phyloP scores from a whole-genome alignment of 768 basidiomycete genomes.

The Pulveroboletus sp. region DNA sequence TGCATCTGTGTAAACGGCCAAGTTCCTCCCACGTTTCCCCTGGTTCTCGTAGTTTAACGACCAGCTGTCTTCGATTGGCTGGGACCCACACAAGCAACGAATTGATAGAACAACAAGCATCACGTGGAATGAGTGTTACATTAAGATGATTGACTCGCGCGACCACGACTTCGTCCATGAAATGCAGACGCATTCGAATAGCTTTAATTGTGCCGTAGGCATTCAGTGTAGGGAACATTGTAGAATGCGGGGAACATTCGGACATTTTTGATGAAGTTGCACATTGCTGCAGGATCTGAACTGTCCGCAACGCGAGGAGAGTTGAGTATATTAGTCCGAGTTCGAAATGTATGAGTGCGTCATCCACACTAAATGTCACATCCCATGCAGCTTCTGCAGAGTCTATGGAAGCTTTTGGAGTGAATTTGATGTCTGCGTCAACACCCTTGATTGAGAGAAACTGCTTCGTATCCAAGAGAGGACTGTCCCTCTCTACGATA shows the following conservation, averaged over 20 bases:
- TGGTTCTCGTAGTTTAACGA: conserved; percentile 23
- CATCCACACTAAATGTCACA: conserved; percentile 47
- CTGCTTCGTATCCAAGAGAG: conserved; percentile 37
- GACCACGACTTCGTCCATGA: conserved; percentile 47
- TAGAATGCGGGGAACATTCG: conserved; percentile 15
- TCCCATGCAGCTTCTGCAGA: conserved; percentile 31
- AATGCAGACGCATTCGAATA: conserved; percentile 43
- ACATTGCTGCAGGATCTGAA: conserved; percentile 37
- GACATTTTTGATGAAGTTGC: conserved; percentile 13
- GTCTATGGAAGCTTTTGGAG: conserved; percentile 5
- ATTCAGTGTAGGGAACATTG: conserved; percentile 16
- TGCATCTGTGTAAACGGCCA: conserved; percentile 51
- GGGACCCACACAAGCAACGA: conserved; percentile 56
- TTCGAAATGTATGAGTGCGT: conserved; percentile 49
- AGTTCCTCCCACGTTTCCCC: conserved; percentile 73
- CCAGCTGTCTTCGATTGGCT: conserved; percentile 35
- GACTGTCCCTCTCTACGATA: conserved; percentile 50
- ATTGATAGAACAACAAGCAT: conserved; percentile 33
- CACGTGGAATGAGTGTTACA: conserved; percentile 14
- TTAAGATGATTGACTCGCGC: conserved; percentile 31
- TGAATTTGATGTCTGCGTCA: conserved; percentile 25
- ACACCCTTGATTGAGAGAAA: conserved; percentile 39
- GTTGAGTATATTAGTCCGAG: conserved; percentile 66
- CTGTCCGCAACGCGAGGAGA: conserved; percentile 55
- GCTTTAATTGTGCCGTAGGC: conserved; percentile 36